Conservation (phyloP, 495 filamentous ascomycete species). For the Mytilinidion resinicola region DNA sequence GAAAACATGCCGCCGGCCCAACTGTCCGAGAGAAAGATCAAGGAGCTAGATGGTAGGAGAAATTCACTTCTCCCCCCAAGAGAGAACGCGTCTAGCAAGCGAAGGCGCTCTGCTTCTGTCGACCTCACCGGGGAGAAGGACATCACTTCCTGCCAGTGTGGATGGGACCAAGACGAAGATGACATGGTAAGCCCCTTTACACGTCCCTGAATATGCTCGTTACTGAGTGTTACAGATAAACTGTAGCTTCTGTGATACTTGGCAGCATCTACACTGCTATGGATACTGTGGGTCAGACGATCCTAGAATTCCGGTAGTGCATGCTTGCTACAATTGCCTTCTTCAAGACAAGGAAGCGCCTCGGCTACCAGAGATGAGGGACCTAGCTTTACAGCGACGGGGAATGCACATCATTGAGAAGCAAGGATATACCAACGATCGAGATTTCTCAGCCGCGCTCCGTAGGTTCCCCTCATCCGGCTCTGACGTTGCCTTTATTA, state of each 20-base stretch:
- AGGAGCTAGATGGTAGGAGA: constrained; percentile 23
- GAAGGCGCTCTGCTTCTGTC: not conserved
- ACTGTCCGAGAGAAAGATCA: constrained; percentile 10
- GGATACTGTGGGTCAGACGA: constrained; percentile 36
- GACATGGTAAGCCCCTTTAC: constrained; percentile 37
- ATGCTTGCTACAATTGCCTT: constrained; percentile 48
- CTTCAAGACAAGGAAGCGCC: constrained; percentile 35
- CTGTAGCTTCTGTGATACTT: constrained; percentile 43
- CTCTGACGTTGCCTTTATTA: not conserved
- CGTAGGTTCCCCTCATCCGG: constrained; percentile 15
- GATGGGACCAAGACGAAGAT: constrained; percentile 37
- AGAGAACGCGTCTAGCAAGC: not conserved
- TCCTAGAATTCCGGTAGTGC: constrained; percentile 34
- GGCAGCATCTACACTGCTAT: constrained; percentile 48
- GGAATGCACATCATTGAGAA: constrained; percentile 24
- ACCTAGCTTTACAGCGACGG: constrained; percentile 35
- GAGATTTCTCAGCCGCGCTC: constrained; percentile 15
- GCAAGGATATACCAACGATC: constrained; percentile 20
- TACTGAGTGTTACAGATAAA: constrained; percentile 33
- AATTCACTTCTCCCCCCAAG: constrained; percentile 4
- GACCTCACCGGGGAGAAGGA: constrained; percentile 10
- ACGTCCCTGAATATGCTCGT: not conserved
- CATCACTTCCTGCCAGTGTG: constrained; percentile 41
- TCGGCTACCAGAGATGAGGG: constrained; percentile 34
- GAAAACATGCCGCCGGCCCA: not conserved